A percentile compares a stretch with the other conserved stretches of the same genome.
Evolutionary conservation across 2,329 filamentous ascomycete species (phyloP).

Genomic region (Helotiales sp.): DNA sequence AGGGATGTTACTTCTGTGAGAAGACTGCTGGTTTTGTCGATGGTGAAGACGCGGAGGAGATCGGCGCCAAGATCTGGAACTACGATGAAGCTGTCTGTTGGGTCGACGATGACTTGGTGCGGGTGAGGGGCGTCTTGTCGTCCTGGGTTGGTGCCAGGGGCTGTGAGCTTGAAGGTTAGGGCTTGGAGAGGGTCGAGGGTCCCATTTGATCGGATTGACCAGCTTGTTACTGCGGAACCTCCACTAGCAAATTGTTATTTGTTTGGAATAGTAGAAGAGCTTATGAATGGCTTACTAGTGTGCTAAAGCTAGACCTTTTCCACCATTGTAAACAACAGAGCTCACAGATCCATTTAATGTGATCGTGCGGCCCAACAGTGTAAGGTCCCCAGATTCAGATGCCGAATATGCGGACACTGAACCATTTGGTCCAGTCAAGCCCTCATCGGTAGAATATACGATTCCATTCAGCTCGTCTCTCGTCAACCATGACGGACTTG

Average conservation of each 20-base stretch:
- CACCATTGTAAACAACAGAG: constrained; percentile 50
- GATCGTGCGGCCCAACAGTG: constrained; percentile 46
- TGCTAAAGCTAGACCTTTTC: constrained; percentile 44
- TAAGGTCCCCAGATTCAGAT: constrained; percentile 48
- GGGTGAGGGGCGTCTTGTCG: constrained; percentile 55
- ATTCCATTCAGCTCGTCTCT: constrained; percentile 34
- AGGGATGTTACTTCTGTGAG: constrained; percentile 48
- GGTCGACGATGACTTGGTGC: constrained; percentile 58
- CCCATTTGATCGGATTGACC: constrained; percentile 47
- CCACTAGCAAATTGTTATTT: constrained; percentile 22
- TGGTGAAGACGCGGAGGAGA: constrained; percentile 52
- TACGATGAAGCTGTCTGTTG: constrained; percentile 54
- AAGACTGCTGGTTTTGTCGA: constrained; percentile 37
- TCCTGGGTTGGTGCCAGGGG: constrained; percentile 44
- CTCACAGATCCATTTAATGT: constrained; percentile 47
- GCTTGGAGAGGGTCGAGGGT: constrained; percentile 43
- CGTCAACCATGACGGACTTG: constrained; percentile 38
- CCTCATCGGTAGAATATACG: constrained; percentile 40
- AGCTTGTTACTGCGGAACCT: constrained; percentile 33
- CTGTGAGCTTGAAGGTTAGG: constrained; percentile 47
- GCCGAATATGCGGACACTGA: constrained; percentile 39
- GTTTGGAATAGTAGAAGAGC: neutral
- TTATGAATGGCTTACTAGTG: constrained; percentile 37
- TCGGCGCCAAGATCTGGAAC: constrained; percentile 60
- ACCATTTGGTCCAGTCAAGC: constrained; percentile 29